Evolutionary conservation across 192 early-diverging fungal genomes (phyloP).

Genomic region (Jimgerdemannia flammicorona): DNA sequence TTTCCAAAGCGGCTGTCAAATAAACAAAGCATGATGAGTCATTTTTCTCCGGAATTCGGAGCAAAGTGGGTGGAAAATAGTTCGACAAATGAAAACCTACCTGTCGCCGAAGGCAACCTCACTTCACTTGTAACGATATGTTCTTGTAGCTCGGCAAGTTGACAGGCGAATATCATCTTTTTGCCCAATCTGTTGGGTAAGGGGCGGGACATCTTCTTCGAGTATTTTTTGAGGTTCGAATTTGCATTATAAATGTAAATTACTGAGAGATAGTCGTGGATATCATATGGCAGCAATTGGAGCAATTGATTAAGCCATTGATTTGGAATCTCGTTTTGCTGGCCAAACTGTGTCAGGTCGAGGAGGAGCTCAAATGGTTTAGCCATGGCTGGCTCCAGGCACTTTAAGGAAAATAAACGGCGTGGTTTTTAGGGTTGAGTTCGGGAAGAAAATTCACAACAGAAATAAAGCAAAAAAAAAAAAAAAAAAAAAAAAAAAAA

Average conservation of each 20-base stretch:
- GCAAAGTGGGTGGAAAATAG: constrained; percentile 42
- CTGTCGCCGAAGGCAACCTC: constrained; percentile 70
- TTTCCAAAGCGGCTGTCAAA: constrained; percentile 61
- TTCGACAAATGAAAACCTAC: constrained; percentile 14
- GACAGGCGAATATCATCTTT: constrained; percentile 67
- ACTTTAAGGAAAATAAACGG: constrained; percentile 2
- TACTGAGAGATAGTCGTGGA: constrained; percentile 57
- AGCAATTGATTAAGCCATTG: constrained; percentile 74
- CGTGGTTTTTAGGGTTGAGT: background rate
- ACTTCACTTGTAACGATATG: constrained; percentile 71
- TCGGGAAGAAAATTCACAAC: too few relatives aligned
- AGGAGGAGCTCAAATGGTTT: constrained; percentile 79
- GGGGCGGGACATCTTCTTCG: constrained; percentile 50
- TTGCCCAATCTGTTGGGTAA: constrained; percentile 54
- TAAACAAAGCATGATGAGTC: background rate
- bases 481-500: background rate
- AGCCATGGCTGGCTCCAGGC: constrained; percentile 62
- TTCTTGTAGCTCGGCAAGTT: constrained; percentile 66
- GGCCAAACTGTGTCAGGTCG: constrained; percentile 77
- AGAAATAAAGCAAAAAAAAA: background rate
- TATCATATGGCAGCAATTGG: constrained; percentile 66
- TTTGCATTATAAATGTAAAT: constrained; percentile 85
- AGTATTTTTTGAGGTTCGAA: constrained; percentile 67
- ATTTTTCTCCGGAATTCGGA: too few relatives aligned
- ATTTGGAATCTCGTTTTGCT: constrained; percentile 74